Conservation (phyloP, 2,329 filamentous ascomycete species). For the Pyrenophora teres region DNA sequence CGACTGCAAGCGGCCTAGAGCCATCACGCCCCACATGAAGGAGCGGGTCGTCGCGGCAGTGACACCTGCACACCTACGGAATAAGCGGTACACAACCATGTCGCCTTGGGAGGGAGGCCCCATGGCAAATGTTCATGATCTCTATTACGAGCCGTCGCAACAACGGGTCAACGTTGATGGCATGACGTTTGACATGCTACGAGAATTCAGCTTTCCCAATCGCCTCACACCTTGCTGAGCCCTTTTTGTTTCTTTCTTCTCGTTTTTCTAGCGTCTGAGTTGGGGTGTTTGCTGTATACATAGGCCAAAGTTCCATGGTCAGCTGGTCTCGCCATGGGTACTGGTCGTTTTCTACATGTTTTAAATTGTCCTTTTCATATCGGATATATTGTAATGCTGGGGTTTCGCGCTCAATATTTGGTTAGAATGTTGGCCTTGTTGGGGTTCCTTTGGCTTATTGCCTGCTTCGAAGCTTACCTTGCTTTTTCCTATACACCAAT, state of each 20-base stretch:
- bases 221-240: constrained; percentile 33
- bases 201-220: constrained; percentile 33
- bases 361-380: constrained; percentile 15
- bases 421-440: constrained; percentile 17
- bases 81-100: constrained; percentile 35
- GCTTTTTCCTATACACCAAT: constrained; percentile 10
- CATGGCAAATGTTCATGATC: constrained; percentile 37
- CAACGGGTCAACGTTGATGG: constrained; percentile 42
- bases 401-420: constrained; percentile 9
- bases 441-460: constrained; percentile 7
- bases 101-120: constrained; percentile 42
- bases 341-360: constrained; percentile 7
- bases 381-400: constrained; percentile 28
- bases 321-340: constrained; percentile 33
- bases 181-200: constrained; percentile 44
- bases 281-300: constrained; percentile 14
- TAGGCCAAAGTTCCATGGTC: constrained; percentile 16
- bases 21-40: constrained; percentile 30
- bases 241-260: not conserved
- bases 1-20: constrained; percentile 35
- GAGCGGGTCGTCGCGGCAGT: constrained; percentile 40
- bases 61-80: constrained; percentile 25
- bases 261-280: constrained; percentile 23
- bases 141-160: constrained; percentile 40
- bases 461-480: constrained; percentile 4